Conservation (phyloP, 1,139 yeast genomes). For the Suhomyces wounanorum region DNA sequence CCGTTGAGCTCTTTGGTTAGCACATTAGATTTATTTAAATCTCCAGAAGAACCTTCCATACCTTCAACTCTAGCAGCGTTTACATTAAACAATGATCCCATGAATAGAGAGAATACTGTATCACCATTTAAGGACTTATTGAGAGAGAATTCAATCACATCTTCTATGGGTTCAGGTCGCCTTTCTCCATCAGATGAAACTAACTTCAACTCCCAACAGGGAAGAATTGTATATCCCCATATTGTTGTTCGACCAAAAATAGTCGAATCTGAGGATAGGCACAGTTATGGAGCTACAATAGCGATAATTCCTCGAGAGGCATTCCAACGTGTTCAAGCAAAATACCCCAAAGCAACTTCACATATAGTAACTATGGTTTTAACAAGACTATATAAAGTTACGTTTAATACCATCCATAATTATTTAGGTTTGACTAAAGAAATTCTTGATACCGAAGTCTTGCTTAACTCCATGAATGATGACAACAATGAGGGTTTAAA, state of each 20-base stretch:
- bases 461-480: constrained; percentile 54
- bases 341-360: constrained; percentile 87
- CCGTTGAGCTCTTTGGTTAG: constrained; percentile 84
- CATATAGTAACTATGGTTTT: constrained; percentile 93
- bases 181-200: constrained; percentile 4
- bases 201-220: neutral
- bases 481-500: constrained; percentile 11
- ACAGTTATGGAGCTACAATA: constrained; percentile 62
- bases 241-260: constrained; percentile 62
- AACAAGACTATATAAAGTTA: constrained; percentile 83
- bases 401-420: constrained; percentile 85
- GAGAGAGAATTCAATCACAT: constrained; percentile 9
- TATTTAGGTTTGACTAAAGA: constrained; percentile 85
- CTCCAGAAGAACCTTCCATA: neutral
- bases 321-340: constrained; percentile 68
- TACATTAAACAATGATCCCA: constrained; percentile 19
- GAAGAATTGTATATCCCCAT: constrained; percentile 32
- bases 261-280: constrained; percentile 12
- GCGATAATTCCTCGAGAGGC: constrained; percentile 91
- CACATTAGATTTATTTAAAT: constrained; percentile 62
- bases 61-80: constrained; percentile 37
- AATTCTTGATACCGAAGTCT: constrained; percentile 73
- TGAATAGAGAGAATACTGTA: constrained; percentile 1
- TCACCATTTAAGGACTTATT: constrained; percentile 18
- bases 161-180: constrained; percentile 1